phyloP scores from a whole-genome alignment of 352 stramenopile species.

The Thraustotheca clavata region DNA sequence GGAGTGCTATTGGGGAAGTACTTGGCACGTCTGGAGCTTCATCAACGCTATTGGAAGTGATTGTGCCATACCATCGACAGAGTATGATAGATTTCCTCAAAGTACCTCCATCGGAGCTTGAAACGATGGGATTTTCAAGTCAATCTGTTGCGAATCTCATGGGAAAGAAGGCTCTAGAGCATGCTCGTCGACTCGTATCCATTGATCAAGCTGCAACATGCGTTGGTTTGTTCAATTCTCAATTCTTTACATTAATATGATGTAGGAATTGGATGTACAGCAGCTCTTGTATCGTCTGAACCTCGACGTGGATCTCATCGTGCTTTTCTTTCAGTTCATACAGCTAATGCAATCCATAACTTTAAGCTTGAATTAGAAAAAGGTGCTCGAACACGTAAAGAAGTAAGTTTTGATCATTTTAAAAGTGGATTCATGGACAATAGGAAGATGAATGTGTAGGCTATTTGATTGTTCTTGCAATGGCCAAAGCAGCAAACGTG shows the following conservation, averaged over 20 bases:
- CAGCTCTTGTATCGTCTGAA: conserved; percentile 54
- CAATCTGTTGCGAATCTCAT: conserved; percentile 17
- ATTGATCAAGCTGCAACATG: conserved; percentile 8
- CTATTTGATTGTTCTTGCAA: conserved; percentile 55
- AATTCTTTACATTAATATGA: not conserved
- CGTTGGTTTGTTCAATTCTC: conserved; percentile 3
- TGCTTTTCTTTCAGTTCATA: conserved; percentile 10
- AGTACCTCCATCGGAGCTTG: not conserved
- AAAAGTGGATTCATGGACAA: not conserved
- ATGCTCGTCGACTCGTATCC: not conserved
- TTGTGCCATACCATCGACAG: conserved; percentile 10
- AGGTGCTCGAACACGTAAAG: conserved; percentile 33
- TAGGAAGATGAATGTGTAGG: conserved; percentile 68
- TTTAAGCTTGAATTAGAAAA: conserved; percentile 67
- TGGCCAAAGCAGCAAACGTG: conserved; percentile 36
- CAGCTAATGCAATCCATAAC: conserved; percentile 33
- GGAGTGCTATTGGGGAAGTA: conserved; percentile 7
- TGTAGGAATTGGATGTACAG: conserved; percentile 64
- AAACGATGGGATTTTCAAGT: conserved; percentile 4
- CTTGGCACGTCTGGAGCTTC: conserved; percentile 13
- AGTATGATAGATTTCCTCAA: conserved; percentile 14
- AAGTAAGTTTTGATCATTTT: not conserved
- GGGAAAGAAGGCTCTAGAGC: conserved; percentile 17
- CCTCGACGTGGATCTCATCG: conserved; percentile 30
- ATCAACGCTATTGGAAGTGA: conserved; percentile 13